Evolutionary conservation across 352 stramenopile genomes (phyloP).

Genomic region (Pilasporangium apinafurcum): DNA sequence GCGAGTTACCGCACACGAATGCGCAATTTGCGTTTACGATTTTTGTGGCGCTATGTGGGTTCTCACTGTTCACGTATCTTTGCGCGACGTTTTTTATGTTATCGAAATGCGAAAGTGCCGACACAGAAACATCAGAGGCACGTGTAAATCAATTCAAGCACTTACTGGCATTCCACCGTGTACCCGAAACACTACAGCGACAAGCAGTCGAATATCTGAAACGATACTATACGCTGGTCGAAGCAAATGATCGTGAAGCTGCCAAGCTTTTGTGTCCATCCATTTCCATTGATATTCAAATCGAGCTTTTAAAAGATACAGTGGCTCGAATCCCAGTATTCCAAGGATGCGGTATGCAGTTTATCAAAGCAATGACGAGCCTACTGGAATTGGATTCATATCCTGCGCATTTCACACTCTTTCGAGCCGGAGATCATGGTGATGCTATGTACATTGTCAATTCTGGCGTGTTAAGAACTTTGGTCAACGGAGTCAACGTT

Average conservation of each 20-base stretch:
- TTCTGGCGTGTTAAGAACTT: constrained; percentile 49
- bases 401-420: constrained; percentile 49
- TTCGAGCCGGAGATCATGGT: constrained; percentile 45
- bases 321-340: constrained; percentile 59
- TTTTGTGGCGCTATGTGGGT: constrained; percentile 41
- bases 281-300: constrained; percentile 62
- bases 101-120: constrained; percentile 59
- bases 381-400: constrained; percentile 51
- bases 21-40: constrained; percentile 61
- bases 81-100: constrained; percentile 73
- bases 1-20: constrained; percentile 41
- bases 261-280: constrained; percentile 59
- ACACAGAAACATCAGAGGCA: constrained; percentile 45
- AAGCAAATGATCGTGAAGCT: constrained; percentile 56
- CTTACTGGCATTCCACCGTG: constrained; percentile 55
- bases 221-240: constrained; percentile 52
- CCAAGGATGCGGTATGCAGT: constrained; percentile 42
- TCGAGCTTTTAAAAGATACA: constrained; percentile 44
- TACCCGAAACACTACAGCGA: constrained; percentile 34
- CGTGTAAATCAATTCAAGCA: constrained; percentile 66
- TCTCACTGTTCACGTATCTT: constrained; percentile 62
- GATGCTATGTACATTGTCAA: constrained; percentile 72
- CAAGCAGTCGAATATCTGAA: constrained; percentile 65
- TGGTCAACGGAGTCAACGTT: constrained; percentile 57
- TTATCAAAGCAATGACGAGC: constrained; percentile 47